Evolutionary conservation across 495 filamentous ascomycete genomes (phyloP).

Genomic region (Platismatia glauca): DNA sequence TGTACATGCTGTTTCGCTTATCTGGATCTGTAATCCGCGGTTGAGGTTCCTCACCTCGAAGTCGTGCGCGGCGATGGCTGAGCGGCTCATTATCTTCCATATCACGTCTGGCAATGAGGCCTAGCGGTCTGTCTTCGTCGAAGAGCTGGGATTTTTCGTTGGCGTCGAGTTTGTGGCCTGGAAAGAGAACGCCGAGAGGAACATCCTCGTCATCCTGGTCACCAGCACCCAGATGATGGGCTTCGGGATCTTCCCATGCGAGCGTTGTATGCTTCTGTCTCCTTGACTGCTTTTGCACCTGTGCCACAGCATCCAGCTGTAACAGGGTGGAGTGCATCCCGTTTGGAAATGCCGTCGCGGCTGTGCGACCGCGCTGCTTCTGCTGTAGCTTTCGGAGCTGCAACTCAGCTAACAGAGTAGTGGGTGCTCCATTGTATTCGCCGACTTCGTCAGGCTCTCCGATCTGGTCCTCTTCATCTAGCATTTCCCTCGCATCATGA

Average conservation of each 20-base stretch:
- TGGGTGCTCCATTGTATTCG: constrained; percentile 61
- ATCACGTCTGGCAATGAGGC: constrained; percentile 74
- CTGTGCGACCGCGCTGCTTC: constrained; percentile 62
- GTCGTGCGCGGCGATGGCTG: constrained; percentile 64
- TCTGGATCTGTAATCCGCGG: constrained; percentile 25
- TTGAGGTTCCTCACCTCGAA: constrained; percentile 48
- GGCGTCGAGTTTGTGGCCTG: constrained; percentile 45
- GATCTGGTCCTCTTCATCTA: constrained; percentile 33
- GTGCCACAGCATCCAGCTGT: constrained; percentile 81
- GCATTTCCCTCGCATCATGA: constrained; percentile 24
- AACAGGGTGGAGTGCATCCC: constrained; percentile 85
- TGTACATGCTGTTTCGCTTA: constrained; percentile 34
- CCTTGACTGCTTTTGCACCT: constrained; percentile 70
- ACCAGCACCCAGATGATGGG: constrained; percentile 25
- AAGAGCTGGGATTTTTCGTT: constrained; percentile 31
- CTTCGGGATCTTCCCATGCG: constrained; percentile 74
- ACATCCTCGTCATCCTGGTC: constrained; percentile 62
- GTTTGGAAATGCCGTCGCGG: constrained; percentile 54
- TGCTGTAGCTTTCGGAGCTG: constrained; percentile 81
- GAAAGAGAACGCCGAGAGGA: constrained; percentile 73
- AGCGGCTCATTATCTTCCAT: constrained; percentile 89
- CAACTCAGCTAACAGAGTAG: constrained; percentile 85
- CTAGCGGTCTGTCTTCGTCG: constrained; percentile 61
- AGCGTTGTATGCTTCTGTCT: constrained; percentile 67
- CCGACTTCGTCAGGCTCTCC: constrained; percentile 37